A percentile compares a stretch with the other conserved stretches of the same genome.
Conservation (phyloP, 2,329 filamentous ascomycete genomes). For the Colletotrichum noveboracense region DNA sequence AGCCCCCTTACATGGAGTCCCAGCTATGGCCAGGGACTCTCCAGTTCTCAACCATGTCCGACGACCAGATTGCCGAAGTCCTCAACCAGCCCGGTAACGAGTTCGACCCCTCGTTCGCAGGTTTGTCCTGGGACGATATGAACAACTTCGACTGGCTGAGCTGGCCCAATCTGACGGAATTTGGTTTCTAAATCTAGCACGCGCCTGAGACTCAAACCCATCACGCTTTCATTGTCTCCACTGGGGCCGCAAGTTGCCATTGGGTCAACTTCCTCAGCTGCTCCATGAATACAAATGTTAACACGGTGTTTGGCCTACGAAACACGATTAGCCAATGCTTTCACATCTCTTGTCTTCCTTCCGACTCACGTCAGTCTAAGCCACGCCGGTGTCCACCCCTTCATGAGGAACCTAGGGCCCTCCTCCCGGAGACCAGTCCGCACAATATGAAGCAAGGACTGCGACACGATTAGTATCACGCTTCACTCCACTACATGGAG, state of each 20-base stretch:
- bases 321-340: conserved; percentile 6
- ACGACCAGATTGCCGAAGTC: conserved; percentile 70
- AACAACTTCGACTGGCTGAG: conserved; percentile 63
- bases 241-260: conserved; percentile 11
- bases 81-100: conserved; percentile 67
- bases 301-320: conserved; percentile 45
- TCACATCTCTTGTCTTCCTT: conserved; percentile 14
- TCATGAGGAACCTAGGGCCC: conserved; percentile 47
- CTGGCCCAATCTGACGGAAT: conserved; percentile 48
- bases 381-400: conserved; percentile 52
- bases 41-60: conserved; percentile 73
- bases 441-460: conserved; percentile 40
- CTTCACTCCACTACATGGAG: not conserved
- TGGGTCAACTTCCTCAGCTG: conserved; percentile 40
- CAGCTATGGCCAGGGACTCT: conserved; percentile 54
- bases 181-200: conserved; percentile 29
- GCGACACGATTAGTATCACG: not conserved
- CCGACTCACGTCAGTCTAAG: conserved; percentile 41
- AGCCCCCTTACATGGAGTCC: conserved; percentile 31
- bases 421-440: conserved; percentile 39
- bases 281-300: conserved; percentile 53
- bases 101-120: conserved; percentile 59
- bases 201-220: not conserved
- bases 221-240: conserved; percentile 16
- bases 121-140: conserved; percentile 65